Percentiles rank a stretch among this genome's conserved stretches.
Conservation (phyloP, 345 rosid genomes). For the Adansonia digitata region DNA sequence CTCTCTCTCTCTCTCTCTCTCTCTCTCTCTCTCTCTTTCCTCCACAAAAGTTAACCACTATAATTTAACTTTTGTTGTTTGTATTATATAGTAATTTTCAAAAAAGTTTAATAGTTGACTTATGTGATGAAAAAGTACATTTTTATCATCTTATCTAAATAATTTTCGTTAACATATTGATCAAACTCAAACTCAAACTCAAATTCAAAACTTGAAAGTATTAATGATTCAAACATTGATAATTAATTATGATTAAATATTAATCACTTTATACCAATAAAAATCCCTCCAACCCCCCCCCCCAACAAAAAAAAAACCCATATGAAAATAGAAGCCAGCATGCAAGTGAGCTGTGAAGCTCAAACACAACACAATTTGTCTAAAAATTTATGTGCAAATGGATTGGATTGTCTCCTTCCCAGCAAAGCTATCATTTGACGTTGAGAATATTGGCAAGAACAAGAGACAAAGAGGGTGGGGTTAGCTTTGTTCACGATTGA, state of each 20-base stretch:
- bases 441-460: constrained; percentile 11
- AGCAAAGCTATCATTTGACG: neutral
- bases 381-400: neutral
- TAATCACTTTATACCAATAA: neutral
- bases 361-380: neutral
- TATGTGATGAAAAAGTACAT: neutral
- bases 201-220: too few relatives aligned
- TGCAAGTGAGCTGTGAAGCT: neutral
- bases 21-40: neutral
- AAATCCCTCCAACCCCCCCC: neutral
- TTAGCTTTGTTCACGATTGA: too few relatives aligned
- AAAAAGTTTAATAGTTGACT: neutral
- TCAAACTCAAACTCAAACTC: neutral
- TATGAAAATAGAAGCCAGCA: neutral
- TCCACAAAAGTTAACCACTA: neutral
- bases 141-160: neutral
- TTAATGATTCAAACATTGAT: neutral
- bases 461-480: constrained; percentile 20
- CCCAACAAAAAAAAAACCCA: neutral
- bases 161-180: neutral
- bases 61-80: neutral
- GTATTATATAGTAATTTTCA: neutral
- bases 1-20: too few relatives aligned
- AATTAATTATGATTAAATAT: neutral
- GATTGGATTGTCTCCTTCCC: neutral